Percentiles rank a stretch among this genome's conserved stretches.
These are phyloP conservation scores for Allium cepa DNA, from an alignment of 106 monocot genomes.

Conservation along the genomic window DNA sequence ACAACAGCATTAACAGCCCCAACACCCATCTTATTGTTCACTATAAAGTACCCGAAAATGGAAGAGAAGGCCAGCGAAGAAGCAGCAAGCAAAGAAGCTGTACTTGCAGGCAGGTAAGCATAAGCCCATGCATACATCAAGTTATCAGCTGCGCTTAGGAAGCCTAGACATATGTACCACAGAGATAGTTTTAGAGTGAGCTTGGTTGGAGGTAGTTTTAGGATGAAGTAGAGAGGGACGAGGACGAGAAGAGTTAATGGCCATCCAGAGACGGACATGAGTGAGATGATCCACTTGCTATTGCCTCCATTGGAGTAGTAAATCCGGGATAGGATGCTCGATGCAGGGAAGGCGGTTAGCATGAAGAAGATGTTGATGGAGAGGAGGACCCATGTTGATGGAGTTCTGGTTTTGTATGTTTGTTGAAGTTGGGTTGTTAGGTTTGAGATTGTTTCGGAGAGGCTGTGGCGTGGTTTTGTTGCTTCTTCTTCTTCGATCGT, in stretches of 20 bases:
- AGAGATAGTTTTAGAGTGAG: constrained; percentile 46
- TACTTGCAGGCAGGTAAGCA: constrained; percentile 85
- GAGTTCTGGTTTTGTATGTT: constrained; percentile 34
- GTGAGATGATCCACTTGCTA: constrained; percentile 96
- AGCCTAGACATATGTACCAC: constrained; percentile 68
- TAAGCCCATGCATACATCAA: constrained; percentile 92
- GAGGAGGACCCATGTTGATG: constrained; percentile 60
- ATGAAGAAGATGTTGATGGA: constrained; percentile 43
- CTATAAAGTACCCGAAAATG: constrained; percentile 69
- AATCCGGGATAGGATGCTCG: constrained; percentile 76
- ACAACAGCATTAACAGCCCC: constrained; percentile 72
- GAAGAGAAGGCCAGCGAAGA: constrained; percentile 76
- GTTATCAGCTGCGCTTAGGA: constrained; percentile 84
- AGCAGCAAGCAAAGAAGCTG: constrained; percentile 75
- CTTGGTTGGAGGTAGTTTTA: constrained; percentile 41
- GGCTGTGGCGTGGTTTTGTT: no score
- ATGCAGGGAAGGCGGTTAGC: constrained; percentile 88
- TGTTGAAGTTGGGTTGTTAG: constrained; percentile 12
- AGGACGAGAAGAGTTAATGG: constrained; percentile 57
- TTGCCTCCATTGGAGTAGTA: constrained; percentile 71
- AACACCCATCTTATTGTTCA: constrained; percentile 63
- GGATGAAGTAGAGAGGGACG: constrained; percentile 45
- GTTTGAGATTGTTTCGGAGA: not conserved
- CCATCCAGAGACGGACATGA: constrained; percentile 93
- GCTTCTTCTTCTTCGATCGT: no score